phyloP scores from a whole-genome alignment of 805 yeast species.

The Torulaspora gathmanii region DNA sequence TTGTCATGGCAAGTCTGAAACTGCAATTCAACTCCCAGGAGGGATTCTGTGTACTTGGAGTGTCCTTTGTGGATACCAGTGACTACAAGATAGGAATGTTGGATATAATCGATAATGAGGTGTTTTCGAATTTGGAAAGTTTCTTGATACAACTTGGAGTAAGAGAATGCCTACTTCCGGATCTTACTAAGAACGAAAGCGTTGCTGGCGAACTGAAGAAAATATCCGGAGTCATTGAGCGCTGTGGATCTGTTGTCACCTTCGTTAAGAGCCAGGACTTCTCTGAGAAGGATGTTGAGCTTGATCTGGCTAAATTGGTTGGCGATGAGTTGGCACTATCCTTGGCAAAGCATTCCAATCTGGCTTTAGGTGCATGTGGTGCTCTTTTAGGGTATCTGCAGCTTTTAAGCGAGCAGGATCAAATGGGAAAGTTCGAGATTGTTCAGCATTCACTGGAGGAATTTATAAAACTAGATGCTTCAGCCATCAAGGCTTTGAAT shows the following conservation, averaged over 20 bases:
- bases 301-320: conserved; percentile 69
- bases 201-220: conserved; percentile 48
- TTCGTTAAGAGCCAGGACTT: conserved; percentile 55
- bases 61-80: conserved; percentile 73
- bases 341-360: conserved; percentile 27
- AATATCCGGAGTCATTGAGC: conserved; percentile 64
- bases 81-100: conserved; percentile 60
- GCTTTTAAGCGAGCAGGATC: conserved; percentile 52
- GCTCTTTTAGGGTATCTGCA: conserved; percentile 69
- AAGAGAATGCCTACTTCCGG: conserved; percentile 70
- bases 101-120: conserved; percentile 83
- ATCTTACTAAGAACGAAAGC: conserved; percentile 24
- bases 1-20: conserved; percentile 47
- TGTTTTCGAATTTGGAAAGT: conserved; percentile 81
- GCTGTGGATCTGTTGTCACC: conserved; percentile 72
- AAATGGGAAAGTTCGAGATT: conserved; percentile 52
- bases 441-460: conserved; percentile 67
- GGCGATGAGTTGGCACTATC: conserved; percentile 42
- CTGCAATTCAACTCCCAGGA: conserved; percentile 33
- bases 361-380: conserved; percentile 32
- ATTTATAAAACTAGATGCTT: conserved; percentile 84
- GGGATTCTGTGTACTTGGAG: conserved; percentile 54
- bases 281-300: conserved; percentile 63
- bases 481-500: conserved; percentile 84
- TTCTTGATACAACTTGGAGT: conserved; percentile 83